A percentile compares a stretch with the other conserved stretches of the same genome.
These are phyloP conservation scores for Sporisorium graminicola DNA, from an alignment of 1,284 basidiomycete species.

Conservation along the genomic window DNA sequence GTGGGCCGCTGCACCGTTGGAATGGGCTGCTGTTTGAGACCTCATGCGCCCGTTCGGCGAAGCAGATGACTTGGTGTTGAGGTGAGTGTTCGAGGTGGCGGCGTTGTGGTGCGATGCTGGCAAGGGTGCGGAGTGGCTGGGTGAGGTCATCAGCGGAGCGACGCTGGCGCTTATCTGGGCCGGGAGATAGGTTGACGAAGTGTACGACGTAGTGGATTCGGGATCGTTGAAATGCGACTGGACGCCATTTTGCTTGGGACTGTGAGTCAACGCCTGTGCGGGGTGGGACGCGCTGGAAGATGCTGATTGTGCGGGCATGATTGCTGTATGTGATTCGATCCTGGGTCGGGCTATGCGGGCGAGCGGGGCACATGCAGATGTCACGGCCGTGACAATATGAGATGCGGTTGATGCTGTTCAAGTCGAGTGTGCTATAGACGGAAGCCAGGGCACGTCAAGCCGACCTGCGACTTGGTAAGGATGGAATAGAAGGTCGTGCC, in stretches of 20 bases:
- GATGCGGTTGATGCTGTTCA: background rate
- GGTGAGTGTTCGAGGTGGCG: background rate
- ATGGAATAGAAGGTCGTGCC: background rate
- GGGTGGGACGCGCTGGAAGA: slow-evolving; percentile 11
- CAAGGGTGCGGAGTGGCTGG: slow-evolving; percentile 31
- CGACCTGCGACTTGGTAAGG: slow-evolving; percentile 25
- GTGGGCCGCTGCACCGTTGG: slow-evolving; percentile 27
- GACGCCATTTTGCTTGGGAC: slow-evolving; percentile 1
- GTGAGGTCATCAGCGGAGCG: slow-evolving; percentile 32
- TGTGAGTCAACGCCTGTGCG: slow-evolving; percentile 22
- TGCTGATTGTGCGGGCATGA: slow-evolving; percentile 17
- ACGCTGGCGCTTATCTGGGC: slow-evolving; percentile 12
- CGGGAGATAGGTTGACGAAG: slow-evolving; percentile 7
- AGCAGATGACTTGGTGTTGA: slow-evolving; percentile 12
- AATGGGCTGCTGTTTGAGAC: slow-evolving; percentile 34
- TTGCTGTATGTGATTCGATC: background rate
- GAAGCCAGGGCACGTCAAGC: slow-evolving; percentile 8
- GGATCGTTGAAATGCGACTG: slow-evolving; percentile 1
- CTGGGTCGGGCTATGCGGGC: background rate
- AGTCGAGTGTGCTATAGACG: background rate
- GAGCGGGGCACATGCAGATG: background rate
- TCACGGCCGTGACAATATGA: background rate
- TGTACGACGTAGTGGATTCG: background rate
- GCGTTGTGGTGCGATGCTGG: slow-evolving; percentile 12
- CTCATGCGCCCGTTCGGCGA: slow-evolving; percentile 41